A percentile compares a stretch with the other conserved stretches of the same genome.
Conservation (phyloP, 2,329 filamentous ascomycete species). For the Fusarium incarnatum region DNA sequence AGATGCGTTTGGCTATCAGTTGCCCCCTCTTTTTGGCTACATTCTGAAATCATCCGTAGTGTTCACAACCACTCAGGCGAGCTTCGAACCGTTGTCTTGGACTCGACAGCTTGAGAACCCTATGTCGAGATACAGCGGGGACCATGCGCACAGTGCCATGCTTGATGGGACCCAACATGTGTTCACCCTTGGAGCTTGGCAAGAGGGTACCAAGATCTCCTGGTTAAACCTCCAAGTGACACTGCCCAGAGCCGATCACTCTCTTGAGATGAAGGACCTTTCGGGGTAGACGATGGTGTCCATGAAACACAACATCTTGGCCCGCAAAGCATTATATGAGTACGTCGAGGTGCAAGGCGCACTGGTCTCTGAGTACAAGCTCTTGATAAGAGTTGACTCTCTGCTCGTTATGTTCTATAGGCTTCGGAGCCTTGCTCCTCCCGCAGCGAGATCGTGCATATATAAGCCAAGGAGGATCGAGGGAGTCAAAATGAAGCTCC, state of each 20-base stretch:
- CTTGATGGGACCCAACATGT: constrained; percentile 1
- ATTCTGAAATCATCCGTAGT: background rate
- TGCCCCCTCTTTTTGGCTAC: background rate
- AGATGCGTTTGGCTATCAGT: background rate
- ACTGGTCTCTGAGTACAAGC: background rate
- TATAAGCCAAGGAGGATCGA: background rate
- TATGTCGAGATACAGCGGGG: background rate
- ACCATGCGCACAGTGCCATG: constrained; percentile 19
- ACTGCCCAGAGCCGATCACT: rapidly evolving
- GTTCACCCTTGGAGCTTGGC: background rate
- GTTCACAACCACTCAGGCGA: background rate
- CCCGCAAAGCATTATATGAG: constrained; percentile 2
- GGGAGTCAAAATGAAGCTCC: background rate
- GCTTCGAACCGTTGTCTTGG: background rate
- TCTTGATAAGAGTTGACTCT: background rate
- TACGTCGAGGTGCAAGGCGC: background rate
- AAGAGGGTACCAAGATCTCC: too few relatives aligned
- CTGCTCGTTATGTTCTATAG: background rate
- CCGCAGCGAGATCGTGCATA: background rate
- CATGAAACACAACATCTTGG: background rate
- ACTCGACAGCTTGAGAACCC: background rate
- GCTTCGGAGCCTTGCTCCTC: background rate
- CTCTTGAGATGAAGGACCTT: background rate
- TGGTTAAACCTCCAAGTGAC: too few relatives aligned
- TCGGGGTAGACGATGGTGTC: too few relatives aligned